Evolutionary conservation across 2,329 filamentous ascomycete genomes (phyloP).

Genomic region (Calonectria honghensis): DNA sequence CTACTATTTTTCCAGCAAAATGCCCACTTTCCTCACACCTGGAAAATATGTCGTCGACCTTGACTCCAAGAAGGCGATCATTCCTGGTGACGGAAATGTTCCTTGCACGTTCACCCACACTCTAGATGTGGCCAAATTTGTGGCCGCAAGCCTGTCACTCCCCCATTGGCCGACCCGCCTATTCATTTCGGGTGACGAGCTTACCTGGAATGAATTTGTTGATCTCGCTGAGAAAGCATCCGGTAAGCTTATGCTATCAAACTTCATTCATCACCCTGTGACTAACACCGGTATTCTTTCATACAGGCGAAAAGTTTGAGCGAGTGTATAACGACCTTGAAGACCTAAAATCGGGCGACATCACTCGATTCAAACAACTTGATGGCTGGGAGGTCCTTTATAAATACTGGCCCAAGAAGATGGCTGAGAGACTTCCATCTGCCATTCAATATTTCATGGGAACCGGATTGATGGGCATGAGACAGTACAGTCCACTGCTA

Average conservation of each 20-base stretch:
- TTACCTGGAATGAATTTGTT: slow-evolving; percentile 19
- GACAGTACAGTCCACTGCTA: background rate
- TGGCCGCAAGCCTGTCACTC: background rate
- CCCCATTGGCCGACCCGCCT: background rate
- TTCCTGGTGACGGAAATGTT: slow-evolving; percentile 2
- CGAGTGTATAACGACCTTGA: background rate
- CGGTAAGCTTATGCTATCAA: background rate
- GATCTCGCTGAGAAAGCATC: slow-evolving; percentile 7
- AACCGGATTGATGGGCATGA: slow-evolving; percentile 2
- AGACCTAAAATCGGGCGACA: slow-evolving; percentile 4
- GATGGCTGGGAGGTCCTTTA: slow-evolving; percentile 14
- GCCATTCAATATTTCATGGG: slow-evolving; percentile 22
- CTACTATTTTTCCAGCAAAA: slow-evolving; percentile 8
- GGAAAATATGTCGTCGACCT: slow-evolving; percentile 19
- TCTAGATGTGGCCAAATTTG: slow-evolving; percentile 10
- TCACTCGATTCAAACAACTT: slow-evolving; percentile 5
- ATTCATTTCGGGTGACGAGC: slow-evolving; percentile 15
- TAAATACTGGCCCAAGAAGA: slow-evolving; percentile 13
- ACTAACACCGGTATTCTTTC: background rate
- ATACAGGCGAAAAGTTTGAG: background rate
- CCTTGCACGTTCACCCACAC: slow-evolving; percentile 14
- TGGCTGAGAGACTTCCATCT: slow-evolving; percentile 17
- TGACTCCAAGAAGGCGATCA: slow-evolving; percentile 1
- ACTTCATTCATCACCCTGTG: too few species aligned
- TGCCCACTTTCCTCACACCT: slow-evolving; percentile 5